phyloP scores from a whole-genome alignment of 78 protist genomes.

The Diacronema lutheri region DNA sequence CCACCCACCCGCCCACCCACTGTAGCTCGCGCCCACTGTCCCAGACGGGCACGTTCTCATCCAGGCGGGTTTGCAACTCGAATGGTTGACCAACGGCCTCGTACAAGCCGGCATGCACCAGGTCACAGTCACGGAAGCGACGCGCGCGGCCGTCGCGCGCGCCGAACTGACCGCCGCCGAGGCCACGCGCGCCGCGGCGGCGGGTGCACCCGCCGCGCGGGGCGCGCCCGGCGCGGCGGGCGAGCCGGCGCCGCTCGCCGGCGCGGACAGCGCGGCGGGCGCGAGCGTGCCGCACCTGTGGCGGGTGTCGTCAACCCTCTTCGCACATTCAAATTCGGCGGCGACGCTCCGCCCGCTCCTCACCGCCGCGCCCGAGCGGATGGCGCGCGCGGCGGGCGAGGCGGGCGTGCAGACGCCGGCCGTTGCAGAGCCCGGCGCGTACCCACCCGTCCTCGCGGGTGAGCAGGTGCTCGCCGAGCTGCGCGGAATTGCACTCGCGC shows the following conservation, averaged over 20 bases:
- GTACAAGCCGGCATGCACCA: constrained; percentile 53
- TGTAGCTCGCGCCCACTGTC: constrained; percentile 42
- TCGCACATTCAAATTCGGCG: constrained; percentile 77
- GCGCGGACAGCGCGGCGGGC: too few species aligned
- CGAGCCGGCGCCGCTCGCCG: too few species aligned
- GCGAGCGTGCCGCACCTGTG: constrained; percentile 21
- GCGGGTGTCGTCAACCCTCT: constrained; percentile 85
- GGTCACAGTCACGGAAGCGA: constrained; percentile 69
- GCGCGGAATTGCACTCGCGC: too few species aligned
- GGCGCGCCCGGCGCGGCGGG: too few species aligned
- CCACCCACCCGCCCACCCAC: background rate
- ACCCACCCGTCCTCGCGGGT: constrained; percentile 33
- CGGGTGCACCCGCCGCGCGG: constrained; percentile 17
- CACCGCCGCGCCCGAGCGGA: background rate
- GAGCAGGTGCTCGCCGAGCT: constrained; percentile 28
- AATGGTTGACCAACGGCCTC: constrained; percentile 49
- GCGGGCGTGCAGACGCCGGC: too few species aligned
- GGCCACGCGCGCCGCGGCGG: constrained; percentile 48
- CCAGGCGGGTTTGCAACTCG: constrained; percentile 89
- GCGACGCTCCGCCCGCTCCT: background rate
- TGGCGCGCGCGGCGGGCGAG: too few species aligned
- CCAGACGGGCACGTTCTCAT: constrained; percentile 69
- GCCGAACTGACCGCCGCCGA: background rate
- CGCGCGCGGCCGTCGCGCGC: background rate
- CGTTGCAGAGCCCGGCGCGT: background rate